Evolutionary conservation across 495 filamentous ascomycete species (phyloP).

Genomic region (Neurospora tetraspora): DNA sequence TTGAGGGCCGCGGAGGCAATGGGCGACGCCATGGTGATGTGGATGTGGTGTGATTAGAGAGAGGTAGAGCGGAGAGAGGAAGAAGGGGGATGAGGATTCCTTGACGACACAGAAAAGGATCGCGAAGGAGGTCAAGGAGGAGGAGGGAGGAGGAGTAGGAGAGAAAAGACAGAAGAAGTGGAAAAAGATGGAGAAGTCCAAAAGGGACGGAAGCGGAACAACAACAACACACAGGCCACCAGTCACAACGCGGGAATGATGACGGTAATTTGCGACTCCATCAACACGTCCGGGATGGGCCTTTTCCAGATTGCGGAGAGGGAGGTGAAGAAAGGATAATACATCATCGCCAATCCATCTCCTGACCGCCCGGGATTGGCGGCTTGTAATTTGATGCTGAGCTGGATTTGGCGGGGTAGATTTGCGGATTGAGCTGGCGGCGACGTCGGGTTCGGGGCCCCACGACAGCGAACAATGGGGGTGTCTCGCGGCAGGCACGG

Average conservation of each 20-base stretch:
- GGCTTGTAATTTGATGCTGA: background rate
- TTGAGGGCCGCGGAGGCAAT: conserved; percentile 64
- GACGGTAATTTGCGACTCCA: background rate
- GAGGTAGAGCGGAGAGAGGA: background rate
- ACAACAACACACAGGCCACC: background rate
- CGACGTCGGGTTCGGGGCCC: background rate
- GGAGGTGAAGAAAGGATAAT: background rate
- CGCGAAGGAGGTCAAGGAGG: background rate
- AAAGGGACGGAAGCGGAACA: background rate
- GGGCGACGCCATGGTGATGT: conserved; percentile 28
- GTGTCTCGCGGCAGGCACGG: background rate
- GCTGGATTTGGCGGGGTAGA: background rate
- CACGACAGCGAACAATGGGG: background rate
- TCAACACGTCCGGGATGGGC: background rate
- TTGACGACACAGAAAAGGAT: background rate
- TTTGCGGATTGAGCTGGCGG: background rate
- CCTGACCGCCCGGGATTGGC: background rate
- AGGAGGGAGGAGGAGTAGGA: no score
- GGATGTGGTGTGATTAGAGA: background rate
- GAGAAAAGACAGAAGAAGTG: background rate
- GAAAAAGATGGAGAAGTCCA: background rate
- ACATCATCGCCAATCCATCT: background rate
- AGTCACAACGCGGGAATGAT: background rate
- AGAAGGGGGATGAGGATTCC: background rate
- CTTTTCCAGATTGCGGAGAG: background rate